phyloP scores from a whole-genome alignment of 257 asterid genomes.

The Nemophila menziesii region DNA sequence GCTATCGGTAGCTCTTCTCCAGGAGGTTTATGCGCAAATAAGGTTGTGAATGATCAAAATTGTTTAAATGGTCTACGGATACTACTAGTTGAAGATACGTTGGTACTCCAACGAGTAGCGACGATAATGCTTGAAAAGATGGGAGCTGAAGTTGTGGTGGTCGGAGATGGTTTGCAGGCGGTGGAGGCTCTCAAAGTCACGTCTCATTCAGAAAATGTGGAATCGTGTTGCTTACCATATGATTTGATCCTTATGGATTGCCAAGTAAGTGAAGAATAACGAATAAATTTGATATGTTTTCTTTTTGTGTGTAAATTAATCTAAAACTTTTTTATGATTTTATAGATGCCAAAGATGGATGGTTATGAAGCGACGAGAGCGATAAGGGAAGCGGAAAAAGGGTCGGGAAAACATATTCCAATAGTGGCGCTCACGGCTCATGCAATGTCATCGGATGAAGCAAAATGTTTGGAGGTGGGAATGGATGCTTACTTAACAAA shows the following conservation, averaged over 20 bases:
- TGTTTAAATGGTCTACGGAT: slow-evolving; percentile 57
- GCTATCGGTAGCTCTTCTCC: slow-evolving; percentile 1
- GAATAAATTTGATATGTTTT: background rate
- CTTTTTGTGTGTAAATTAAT: background rate
- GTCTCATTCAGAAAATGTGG: slow-evolving; percentile 14
- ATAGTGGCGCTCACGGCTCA: slow-evolving; percentile 92
- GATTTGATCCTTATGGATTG: slow-evolving; percentile 94
- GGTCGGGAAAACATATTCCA: slow-evolving; percentile 55
- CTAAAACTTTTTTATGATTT: background rate
- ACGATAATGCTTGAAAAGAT: slow-evolving; percentile 78
- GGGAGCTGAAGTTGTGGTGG: slow-evolving; percentile 75
- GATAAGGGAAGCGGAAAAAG: slow-evolving; percentile 54
- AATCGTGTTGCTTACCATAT: slow-evolving; percentile 20
- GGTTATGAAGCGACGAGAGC: slow-evolving; percentile 92
- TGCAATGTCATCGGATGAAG: slow-evolving; percentile 92
- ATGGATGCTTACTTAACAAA: slow-evolving; percentile 94
- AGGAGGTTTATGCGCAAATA: slow-evolving; percentile 11
- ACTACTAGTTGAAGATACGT: slow-evolving; percentile 86
- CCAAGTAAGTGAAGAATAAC: slow-evolving; percentile 45
- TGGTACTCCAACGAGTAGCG: slow-evolving; percentile 82
- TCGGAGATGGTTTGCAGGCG: slow-evolving; percentile 76
- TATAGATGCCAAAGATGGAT: slow-evolving; percentile 97
- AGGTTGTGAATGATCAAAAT: slow-evolving; percentile 22
- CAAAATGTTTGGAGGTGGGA: slow-evolving; percentile 81
- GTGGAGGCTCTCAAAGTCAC: slow-evolving; percentile 44